These are phyloP conservation scores for Tagetes patula DNA, from an alignment of 129 eudicot species.

Conservation along the genomic window DNA sequence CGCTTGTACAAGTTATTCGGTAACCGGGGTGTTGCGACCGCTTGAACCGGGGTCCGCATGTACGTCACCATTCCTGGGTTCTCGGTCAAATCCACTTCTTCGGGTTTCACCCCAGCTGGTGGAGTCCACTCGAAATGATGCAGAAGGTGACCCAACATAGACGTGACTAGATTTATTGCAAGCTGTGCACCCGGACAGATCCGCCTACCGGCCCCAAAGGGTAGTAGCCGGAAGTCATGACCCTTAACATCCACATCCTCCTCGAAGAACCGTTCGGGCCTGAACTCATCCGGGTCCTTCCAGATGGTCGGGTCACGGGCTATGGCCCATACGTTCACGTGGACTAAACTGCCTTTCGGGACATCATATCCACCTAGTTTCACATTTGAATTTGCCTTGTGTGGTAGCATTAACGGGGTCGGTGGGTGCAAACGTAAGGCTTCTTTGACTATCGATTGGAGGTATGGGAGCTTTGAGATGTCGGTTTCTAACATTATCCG, in stretches of 20 bases:
- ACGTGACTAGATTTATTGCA: conserved; percentile 59
- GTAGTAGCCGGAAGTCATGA: conserved; percentile 66
- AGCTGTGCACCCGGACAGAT: conserved; percentile 89
- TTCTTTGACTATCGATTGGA: conserved; percentile 77
- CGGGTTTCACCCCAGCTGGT: conserved; percentile 62
- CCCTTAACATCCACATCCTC: conserved; percentile 90
- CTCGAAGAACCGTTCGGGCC: conserved; percentile 78
- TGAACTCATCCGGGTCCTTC: conserved; percentile 74
- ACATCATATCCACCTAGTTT: conserved; percentile 86
- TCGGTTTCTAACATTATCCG: conserved; percentile 83
- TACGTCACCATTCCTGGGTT: conserved; percentile 78
- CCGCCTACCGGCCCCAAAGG: conserved; percentile 87
- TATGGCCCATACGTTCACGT: conserved; percentile 83
- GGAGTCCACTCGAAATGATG: conserved; percentile 80
- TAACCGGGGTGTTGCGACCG: conserved; percentile 65
- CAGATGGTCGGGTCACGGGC: conserved; percentile 78
- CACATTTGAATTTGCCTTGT: conserved; percentile 65
- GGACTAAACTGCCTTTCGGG: conserved; percentile 76
- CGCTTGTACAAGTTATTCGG: conserved; percentile 61
- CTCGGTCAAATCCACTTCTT: conserved; percentile 73
- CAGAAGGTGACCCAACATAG: conserved; percentile 76
- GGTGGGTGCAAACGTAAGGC: conserved; percentile 82
- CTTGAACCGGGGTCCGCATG: conserved; percentile 69
- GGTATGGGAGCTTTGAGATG: conserved; percentile 81
- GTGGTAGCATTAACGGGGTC: conserved; percentile 92